A percentile compares a stretch with the other conserved stretches of the same genome.
phyloP scores from a whole-genome alignment of 1,284 basidiomycete genomes.

The Heimioporus retisporus region DNA sequence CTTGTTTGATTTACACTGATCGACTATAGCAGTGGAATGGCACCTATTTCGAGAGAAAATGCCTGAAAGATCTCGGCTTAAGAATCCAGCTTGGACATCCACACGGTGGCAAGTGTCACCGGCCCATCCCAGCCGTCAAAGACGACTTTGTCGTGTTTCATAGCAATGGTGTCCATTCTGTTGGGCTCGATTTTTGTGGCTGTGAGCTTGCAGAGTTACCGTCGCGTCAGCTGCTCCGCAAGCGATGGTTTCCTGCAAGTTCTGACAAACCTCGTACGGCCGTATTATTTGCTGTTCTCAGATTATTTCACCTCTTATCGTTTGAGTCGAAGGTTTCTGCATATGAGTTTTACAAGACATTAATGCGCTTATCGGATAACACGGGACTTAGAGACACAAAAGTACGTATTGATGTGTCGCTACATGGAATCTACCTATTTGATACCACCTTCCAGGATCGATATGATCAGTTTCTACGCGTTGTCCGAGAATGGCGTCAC shows the following conservation, averaged over 20 bases:
- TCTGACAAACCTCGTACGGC: slow-evolving; percentile 28
- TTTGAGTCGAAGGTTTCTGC: slow-evolving; percentile 29
- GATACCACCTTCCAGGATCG: not conserved
- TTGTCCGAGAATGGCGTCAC: slow-evolving; percentile 10
- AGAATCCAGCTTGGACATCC: slow-evolving; percentile 11
- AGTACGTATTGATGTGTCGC: no score
- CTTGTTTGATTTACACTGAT: no score
- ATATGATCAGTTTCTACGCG: slow-evolving; percentile 8
- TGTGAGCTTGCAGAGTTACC: not conserved
- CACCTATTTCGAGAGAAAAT: not conserved
- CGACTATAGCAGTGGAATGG: slow-evolving; percentile 14
- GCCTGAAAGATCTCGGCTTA: slow-evolving; percentile 5
- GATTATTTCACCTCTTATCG: slow-evolving; percentile 28
- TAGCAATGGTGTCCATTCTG: slow-evolving; percentile 11
- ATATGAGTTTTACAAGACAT: slow-evolving; percentile 28
- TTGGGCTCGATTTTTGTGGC: slow-evolving; percentile 1
- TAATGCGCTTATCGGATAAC: no score
- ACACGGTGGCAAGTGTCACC: not conserved
- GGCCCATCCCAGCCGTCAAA: not conserved
- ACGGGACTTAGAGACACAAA: no score
- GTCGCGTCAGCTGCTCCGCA: slow-evolving; percentile 3
- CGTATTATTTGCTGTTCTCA: slow-evolving; percentile 24
- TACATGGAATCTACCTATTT: no score
- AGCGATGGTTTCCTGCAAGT: slow-evolving; percentile 18
- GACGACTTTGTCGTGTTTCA: slow-evolving; percentile 16